These are phyloP conservation scores for Orobanche coerulescens DNA, from an alignment of 257 asterid species.

Conservation along the genomic window DNA sequence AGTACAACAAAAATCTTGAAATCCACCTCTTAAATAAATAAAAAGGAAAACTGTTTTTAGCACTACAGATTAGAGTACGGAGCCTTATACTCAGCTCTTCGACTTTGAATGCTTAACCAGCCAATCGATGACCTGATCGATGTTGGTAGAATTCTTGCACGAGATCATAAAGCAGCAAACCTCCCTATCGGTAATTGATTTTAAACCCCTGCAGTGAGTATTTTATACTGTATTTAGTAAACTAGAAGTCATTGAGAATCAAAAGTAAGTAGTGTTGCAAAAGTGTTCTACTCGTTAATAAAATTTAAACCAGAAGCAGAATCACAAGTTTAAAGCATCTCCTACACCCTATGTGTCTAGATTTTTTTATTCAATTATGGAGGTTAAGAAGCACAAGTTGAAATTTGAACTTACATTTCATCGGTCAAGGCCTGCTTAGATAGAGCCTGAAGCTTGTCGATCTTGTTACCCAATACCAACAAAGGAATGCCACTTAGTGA, in stretches of 20 bases:
- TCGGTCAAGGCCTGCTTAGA: slow-evolving; percentile 82
- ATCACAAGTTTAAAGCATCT: too few relatives aligned
- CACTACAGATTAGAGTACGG: slow-evolving; percentile 24
- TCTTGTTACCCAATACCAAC: slow-evolving; percentile 90
- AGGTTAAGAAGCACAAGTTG: too few relatives aligned
- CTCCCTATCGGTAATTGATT: slow-evolving; percentile 77
- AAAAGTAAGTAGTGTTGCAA: too few relatives aligned
- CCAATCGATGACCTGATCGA: slow-evolving; percentile 95
- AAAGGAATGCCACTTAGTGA: slow-evolving; percentile 85
- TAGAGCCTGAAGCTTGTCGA: slow-evolving; percentile 67
- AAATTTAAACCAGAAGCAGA: neutral
- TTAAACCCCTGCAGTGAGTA: slow-evolving; percentile 64
- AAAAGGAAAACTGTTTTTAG: slow-evolving; percentile 17
- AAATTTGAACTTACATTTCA: slow-evolving; percentile 85
- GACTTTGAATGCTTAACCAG: slow-evolving; percentile 90
- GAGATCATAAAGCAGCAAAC: slow-evolving; percentile 99
- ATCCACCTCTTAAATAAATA: slow-evolving; percentile 19
- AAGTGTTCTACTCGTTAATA: too few relatives aligned
- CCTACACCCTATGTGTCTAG: too few relatives aligned
- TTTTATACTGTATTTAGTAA: too few relatives aligned
- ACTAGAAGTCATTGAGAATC: too few relatives aligned
- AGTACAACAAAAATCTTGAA: slow-evolving; percentile 23
- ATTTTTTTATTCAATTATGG: too few relatives aligned
- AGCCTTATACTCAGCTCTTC: slow-evolving; percentile 45
- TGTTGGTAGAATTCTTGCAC: slow-evolving; percentile 91